A percentile compares a stretch with the other conserved stretches of the same genome.
Conservation (phyloP, 1,284 basidiomycete species). For the Coriolopsis trogii region DNA sequence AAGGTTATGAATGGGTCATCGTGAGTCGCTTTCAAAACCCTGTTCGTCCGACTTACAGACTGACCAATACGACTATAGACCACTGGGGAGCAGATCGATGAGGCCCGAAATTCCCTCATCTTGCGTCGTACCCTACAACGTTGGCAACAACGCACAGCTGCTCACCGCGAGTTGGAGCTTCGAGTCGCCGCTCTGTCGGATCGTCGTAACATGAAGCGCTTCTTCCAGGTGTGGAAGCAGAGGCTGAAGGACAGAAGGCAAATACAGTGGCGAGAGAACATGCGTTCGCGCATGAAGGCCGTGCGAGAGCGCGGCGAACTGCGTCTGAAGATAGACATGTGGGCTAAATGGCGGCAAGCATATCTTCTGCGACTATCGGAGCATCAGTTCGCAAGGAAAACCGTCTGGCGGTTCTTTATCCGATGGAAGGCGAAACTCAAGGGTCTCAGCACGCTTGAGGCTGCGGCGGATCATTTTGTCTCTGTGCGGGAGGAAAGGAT, state of each 20-base stretch:
- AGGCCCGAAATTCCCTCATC: slow-evolving; percentile 59
- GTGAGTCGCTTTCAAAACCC: slow-evolving; percentile 45
- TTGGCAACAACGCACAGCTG: slow-evolving; percentile 52
- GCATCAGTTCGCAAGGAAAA: slow-evolving; percentile 47
- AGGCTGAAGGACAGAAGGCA: slow-evolving; percentile 55
- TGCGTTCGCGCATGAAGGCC: slow-evolving; percentile 67
- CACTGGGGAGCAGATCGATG: slow-evolving; percentile 61
- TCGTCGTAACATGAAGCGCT: slow-evolving; percentile 42
- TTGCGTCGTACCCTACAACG: slow-evolving; percentile 57
- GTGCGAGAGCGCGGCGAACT: slow-evolving; percentile 55
- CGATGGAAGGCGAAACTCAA: slow-evolving; percentile 54
- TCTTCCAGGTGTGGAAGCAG: slow-evolving; percentile 51
- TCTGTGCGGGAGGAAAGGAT: slow-evolving; percentile 38
- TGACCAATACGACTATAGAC: slow-evolving; percentile 42
- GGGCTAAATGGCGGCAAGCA: slow-evolving; percentile 63
- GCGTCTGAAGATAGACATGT: slow-evolving; percentile 53
- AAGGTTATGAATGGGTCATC: slow-evolving; percentile 67
- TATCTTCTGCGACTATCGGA: slow-evolving; percentile 52
- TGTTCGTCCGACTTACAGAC: slow-evolving; percentile 6
- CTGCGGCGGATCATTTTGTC: slow-evolving; percentile 49
- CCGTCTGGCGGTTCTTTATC: slow-evolving; percentile 46
- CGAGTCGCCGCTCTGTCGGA: slow-evolving; percentile 47
- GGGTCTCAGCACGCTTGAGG: slow-evolving; percentile 46
- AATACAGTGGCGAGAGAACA: slow-evolving; percentile 61
- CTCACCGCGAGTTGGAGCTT: slow-evolving; percentile 40